phyloP scores from a whole-genome alignment of 306 rosid genomes.

The Pyrus pyrifolia region DNA sequence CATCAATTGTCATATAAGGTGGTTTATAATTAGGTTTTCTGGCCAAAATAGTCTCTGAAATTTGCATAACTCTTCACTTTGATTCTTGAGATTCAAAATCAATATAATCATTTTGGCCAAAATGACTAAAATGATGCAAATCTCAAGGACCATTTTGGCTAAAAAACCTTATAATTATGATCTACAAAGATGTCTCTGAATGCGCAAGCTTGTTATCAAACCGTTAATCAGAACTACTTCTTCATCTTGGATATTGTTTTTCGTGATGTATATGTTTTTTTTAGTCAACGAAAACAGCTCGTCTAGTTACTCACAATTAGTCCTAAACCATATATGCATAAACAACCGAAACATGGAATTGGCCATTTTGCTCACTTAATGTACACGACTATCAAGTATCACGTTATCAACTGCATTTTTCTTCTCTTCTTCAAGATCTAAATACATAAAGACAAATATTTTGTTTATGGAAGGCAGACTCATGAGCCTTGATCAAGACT shows the following conservation, averaged over 20 bases:
- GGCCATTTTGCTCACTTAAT: conserved; percentile 24
- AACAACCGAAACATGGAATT: conserved; percentile 1
- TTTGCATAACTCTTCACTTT: too few relatives aligned
- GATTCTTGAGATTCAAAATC: too few relatives aligned
- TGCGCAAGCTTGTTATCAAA: too few relatives aligned
- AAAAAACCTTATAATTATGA: too few relatives aligned
- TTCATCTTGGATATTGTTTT: not conserved
- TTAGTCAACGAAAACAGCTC: not conserved
- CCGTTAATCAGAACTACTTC: not conserved
- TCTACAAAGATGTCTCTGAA: too few relatives aligned
- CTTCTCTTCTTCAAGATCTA: conserved; percentile 8
- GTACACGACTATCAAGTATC: conserved; percentile 11
- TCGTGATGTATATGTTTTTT: not conserved
- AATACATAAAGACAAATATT: conserved; percentile 24
- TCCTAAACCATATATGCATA: not conserved
- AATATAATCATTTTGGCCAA: too few relatives aligned
- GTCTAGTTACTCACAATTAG: not conserved
- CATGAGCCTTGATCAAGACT: conserved; percentile 40
- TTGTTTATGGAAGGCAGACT: conserved; percentile 32
- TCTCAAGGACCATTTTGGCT: too few relatives aligned
- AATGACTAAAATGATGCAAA: too few relatives aligned
- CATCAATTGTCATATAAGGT: rapidly evolving
- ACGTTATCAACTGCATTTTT: conserved; percentile 5
- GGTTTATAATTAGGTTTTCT: too few relatives aligned
- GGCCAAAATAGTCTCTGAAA: too few relatives aligned